These are phyloP conservation scores for Alternaria brassicicola DNA, from an alignment of 2,329 filamentous ascomycete species.

Conservation along the genomic window DNA sequence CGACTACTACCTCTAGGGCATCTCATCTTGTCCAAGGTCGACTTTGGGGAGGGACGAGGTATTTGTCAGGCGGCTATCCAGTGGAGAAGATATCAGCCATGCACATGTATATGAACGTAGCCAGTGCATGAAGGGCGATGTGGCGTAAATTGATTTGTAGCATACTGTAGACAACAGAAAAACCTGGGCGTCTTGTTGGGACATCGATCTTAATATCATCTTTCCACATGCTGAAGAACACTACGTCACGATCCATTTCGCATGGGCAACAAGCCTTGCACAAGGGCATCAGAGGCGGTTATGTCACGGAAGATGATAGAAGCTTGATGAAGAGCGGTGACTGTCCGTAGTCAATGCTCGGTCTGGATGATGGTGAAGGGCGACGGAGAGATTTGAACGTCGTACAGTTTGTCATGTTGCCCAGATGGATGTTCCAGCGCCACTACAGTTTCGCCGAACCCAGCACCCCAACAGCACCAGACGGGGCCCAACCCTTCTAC, in stretches of 20 bases:
- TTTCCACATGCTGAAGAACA: neutral
- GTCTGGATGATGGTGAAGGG: neutral
- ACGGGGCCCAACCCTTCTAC: neutral
- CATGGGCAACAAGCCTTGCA: neutral
- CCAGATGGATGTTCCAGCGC: constrained; percentile 12
- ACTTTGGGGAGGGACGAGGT: neutral
- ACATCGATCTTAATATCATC: constrained; percentile 2
- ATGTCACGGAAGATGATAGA: neutral
- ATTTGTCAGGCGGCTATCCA: no score
- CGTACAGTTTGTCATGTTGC: constrained; percentile 2
- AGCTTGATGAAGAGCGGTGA: neutral
- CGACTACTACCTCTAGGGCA: neutral
- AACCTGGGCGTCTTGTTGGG: neutral
- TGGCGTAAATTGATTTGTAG: constrained; percentile 14
- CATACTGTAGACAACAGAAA: constrained; percentile 7
- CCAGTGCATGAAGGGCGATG: neutral
- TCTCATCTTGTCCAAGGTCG: neutral
- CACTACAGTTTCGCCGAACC: constrained; percentile 20
- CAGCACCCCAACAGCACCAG: constrained; percentile 12
- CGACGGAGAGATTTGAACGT: neutral
- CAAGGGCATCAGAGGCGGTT: neutral
- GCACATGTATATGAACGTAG: neutral
- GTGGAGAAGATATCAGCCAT: neutral
- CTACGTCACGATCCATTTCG: neutral
- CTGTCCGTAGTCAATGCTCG: no score